Percentiles rank a stretch among this genome's conserved stretches.
These are phyloP conservation scores for Diaporthe sp. DNA, from an alignment of 2,329 filamentous ascomycete species.

Conservation along the genomic window DNA sequence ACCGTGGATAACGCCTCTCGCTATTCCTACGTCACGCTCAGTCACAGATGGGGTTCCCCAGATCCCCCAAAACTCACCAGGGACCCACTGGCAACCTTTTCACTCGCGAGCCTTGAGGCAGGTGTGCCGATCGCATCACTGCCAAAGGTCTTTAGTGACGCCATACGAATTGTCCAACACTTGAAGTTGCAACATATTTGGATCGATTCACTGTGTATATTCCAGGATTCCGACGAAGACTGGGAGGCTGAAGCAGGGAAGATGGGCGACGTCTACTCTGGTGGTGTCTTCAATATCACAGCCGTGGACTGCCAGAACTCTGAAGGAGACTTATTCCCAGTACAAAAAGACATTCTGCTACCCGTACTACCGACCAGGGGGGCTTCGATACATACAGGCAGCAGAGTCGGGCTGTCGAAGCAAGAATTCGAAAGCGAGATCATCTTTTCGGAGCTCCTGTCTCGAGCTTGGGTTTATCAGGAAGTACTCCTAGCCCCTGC, in stretches of 20 bases:
- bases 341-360: not conserved
- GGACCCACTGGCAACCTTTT: not conserved
- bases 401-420: not conserved
- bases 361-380: not conserved
- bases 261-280: constrained; percentile 18
- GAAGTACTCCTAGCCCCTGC: constrained; percentile 12
- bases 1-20: not conserved
- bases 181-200: constrained; percentile 5
- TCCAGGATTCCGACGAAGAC: constrained; percentile 9
- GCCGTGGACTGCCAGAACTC: not conserved
- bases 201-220: constrained; percentile 20
- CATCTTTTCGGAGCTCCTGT: constrained; percentile 13
- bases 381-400: not conserved
- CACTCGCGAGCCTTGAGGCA: not conserved
- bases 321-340: not conserved
- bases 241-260: constrained; percentile 21
- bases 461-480: constrained; percentile 32
- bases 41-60: constrained; percentile 18
- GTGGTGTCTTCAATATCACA: constrained; percentile 20
- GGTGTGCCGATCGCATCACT: not conserved
- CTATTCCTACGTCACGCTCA: constrained; percentile 13
- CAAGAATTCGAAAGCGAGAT: constrained; percentile 9
- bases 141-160: not conserved
- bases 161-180: not conserved
- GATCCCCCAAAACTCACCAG: constrained; percentile 15